Evolutionary conservation across 805 yeast genomes (phyloP).

Genomic region (Diddensiella caesifluorescens): DNA sequence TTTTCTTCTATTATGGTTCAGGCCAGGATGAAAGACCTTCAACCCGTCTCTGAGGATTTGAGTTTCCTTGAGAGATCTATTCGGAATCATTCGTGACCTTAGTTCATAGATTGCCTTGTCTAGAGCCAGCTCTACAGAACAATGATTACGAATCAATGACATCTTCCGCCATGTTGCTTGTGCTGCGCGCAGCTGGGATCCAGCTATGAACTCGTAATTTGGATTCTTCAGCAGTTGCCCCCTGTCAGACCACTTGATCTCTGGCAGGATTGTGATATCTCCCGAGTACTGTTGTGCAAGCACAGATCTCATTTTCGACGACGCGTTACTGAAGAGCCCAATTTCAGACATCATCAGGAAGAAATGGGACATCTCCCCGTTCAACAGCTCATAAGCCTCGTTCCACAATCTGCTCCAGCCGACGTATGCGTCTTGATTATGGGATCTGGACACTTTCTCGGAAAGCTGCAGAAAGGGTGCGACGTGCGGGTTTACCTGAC

Average conservation of each 20-base stretch:
- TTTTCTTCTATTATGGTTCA: constrained; percentile 11
- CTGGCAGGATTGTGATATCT: constrained; percentile 88
- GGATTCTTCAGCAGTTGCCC: constrained; percentile 73
- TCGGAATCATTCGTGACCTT: constrained; percentile 33
- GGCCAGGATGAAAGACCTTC: background rate
- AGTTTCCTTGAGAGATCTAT: background rate
- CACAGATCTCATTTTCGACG: constrained; percentile 69
- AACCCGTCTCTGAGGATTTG: background rate
- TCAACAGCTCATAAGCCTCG: constrained; percentile 47
- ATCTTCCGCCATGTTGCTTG: constrained; percentile 92
- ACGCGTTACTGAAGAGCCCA: constrained; percentile 67
- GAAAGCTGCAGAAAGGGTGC: constrained; percentile 62
- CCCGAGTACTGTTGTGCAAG: constrained; percentile 87
- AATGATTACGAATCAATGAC: constrained; percentile 79
- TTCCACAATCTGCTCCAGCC: constrained; percentile 9
- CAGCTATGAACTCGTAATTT: constrained; percentile 63
- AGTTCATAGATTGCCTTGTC: constrained; percentile 71
- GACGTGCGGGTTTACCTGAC: constrained; percentile 96
- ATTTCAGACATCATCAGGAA: constrained; percentile 67
- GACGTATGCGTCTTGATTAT: constrained; percentile 4
- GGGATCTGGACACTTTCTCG: constrained; percentile 11
- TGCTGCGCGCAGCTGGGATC: constrained; percentile 75
- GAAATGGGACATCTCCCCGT: constrained; percentile 73
- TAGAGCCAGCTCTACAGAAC: constrained; percentile 81
- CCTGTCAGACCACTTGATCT: constrained; percentile 52